phyloP scores from a whole-genome alignment of 2,329 filamentous ascomycete genomes.

The Fusarium heterosporum region DNA sequence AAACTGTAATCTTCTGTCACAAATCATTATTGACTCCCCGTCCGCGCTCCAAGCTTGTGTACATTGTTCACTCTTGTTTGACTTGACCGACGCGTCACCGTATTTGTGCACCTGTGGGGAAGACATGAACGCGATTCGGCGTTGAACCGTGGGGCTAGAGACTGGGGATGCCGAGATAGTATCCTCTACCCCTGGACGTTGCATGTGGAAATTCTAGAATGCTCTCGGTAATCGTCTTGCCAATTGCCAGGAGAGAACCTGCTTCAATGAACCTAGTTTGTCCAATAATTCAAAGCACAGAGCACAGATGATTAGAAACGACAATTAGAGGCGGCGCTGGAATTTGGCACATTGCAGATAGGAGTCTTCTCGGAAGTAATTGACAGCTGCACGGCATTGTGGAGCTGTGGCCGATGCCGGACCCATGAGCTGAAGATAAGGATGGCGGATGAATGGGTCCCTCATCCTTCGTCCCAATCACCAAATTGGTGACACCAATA shows the following conservation, averaged over 20 bases:
- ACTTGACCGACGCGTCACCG: too few species aligned
- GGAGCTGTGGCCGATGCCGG: neutral
- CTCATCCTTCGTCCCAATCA: neutral
- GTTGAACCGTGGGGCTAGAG: neutral
- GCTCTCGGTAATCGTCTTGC: conserved; percentile 3
- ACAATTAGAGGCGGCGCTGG: too few species aligned
- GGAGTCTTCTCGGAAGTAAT: neutral
- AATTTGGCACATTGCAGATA: too few species aligned
- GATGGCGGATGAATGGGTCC: neutral
- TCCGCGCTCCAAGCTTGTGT: neutral
- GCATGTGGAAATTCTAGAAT: neutral
- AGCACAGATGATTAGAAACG: neutral
- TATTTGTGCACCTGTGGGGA: too few species aligned
- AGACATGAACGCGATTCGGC: too few species aligned
- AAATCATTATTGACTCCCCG: neutral
- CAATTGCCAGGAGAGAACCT: neutral
- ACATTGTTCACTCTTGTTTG: too few species aligned
- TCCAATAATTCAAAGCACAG: neutral
- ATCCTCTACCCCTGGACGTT: conserved; percentile 6
- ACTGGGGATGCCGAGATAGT: conserved; percentile 1
- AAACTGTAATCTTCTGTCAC: neutral
- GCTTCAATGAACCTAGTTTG: neutral
- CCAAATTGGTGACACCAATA: neutral
- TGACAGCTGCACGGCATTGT: neutral
- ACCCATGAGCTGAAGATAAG: neutral